These are phyloP conservation scores for Ophiostoma angusticollis DNA, from an alignment of 2,329 filamentous ascomycete genomes.

Conservation along the genomic window DNA sequence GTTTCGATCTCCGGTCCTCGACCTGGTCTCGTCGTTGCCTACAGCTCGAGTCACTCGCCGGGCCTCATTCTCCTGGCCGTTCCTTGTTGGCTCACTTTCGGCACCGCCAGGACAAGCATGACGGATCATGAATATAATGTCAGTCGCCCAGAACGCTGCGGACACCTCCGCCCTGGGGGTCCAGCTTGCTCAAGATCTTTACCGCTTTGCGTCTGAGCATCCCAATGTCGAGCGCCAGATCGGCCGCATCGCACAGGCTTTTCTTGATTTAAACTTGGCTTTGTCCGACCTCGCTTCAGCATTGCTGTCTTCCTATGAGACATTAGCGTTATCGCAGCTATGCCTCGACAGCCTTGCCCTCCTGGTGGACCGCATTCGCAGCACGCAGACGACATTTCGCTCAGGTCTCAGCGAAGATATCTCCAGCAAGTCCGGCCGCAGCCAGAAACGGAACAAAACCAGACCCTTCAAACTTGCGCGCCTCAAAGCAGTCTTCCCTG, in stretches of 20 bases:
- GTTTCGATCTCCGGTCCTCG: too few relatives aligned
- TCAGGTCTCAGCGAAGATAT: not conserved
- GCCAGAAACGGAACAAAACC: slow-evolving; percentile 5
- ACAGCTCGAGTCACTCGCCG: too few relatives aligned
- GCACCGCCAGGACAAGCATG: slow-evolving; percentile 2
- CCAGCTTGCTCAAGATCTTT: slow-evolving; percentile 12
- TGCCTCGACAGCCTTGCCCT: slow-evolving; percentile 3
- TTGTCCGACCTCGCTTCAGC: slow-evolving; percentile 9
- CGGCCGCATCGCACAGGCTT: slow-evolving; percentile 12
- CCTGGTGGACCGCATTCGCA: slow-evolving; percentile 9
- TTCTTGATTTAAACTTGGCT: slow-evolving; percentile 12
- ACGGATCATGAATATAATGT: slow-evolving; percentile 9
- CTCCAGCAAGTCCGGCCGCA: not conserved
- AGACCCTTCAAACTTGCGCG: slow-evolving; percentile 4
- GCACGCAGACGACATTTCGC: slow-evolving; percentile 6
- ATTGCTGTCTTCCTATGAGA: not conserved
- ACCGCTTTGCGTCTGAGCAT: slow-evolving; percentile 10
- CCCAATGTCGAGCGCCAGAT: slow-evolving; percentile 10
- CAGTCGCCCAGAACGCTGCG: slow-evolving; percentile 9
- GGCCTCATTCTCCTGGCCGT: too few relatives aligned
- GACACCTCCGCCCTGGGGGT: slow-evolving; percentile 11
- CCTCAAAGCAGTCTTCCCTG: slow-evolving; percentile 12
- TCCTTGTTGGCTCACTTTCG: too few relatives aligned
- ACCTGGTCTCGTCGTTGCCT: too few relatives aligned
- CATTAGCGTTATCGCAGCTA: not conserved